A percentile compares a stretch with the other conserved stretches of the same genome.
These are phyloP conservation scores for Byssoonygena ceratinophila DNA, from an alignment of 2,329 filamentous ascomycete species.

Conservation along the genomic window DNA sequence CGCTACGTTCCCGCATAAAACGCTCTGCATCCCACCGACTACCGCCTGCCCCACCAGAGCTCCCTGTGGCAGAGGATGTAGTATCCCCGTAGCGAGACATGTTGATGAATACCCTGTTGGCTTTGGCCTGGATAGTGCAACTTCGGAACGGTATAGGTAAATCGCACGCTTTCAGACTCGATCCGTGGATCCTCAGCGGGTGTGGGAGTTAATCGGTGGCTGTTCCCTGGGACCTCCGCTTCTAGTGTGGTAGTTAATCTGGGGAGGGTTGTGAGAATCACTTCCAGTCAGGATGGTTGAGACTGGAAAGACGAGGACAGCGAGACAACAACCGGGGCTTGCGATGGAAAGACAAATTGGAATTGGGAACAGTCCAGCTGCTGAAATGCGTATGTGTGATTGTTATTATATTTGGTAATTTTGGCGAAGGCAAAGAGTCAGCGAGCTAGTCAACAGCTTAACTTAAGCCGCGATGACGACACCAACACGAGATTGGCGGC, in stretches of 20 bases:
- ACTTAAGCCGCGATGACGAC: conserved; percentile 1
- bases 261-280: not conserved
- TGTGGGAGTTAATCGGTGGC: not conserved
- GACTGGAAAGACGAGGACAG: not conserved
- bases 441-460: not conserved
- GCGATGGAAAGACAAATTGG: too few species aligned
- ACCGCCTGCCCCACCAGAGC: conserved; percentile 22
- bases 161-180: not conserved
- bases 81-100: conserved; percentile 34
- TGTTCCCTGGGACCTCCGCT: not conserved
- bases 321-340: too few species aligned
- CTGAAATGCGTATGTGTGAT: not conserved
- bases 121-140: not conserved
- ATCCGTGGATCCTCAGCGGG: conserved; percentile 7
- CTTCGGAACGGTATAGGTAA: not conserved
- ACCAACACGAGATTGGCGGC: not conserved
- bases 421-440: conserved; percentile 1
- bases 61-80: conserved; percentile 22
- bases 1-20: conserved; percentile 36
- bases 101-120: not conserved
- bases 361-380: conserved; percentile 9
- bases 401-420: not conserved
- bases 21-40: conserved; percentile 34
- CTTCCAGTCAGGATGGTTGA: not conserved
- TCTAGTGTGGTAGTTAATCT: not conserved